phyloP scores from a whole-genome alignment of 768 basidiomycete genomes.

The Kwoniella sp. region DNA sequence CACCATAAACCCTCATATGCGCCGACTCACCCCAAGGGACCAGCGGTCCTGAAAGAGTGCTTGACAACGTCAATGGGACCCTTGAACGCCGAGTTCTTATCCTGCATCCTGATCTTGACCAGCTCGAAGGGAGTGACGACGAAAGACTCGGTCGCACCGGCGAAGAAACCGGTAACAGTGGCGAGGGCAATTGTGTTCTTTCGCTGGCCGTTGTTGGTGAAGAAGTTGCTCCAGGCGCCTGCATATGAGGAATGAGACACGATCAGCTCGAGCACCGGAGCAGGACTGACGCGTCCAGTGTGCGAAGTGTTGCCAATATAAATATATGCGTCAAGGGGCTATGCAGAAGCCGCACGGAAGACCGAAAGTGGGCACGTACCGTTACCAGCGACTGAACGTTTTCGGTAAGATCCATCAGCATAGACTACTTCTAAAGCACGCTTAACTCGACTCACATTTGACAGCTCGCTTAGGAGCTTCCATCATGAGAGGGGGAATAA shows the following conservation, averaged over 20 bases:
- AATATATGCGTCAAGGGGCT: too few relatives aligned
- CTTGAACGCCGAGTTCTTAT: constrained; percentile 83
- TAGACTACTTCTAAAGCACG: background rate
- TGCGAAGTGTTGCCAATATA: too few relatives aligned
- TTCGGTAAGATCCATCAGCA: constrained; percentile 8
- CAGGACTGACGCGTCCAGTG: background rate
- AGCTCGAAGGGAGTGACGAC: constrained; percentile 87
- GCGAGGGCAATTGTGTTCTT: constrained; percentile 91
- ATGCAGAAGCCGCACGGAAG: background rate
- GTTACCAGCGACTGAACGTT: constrained; percentile 44
- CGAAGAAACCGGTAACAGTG: constrained; percentile 84
- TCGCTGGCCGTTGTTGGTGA: constrained; percentile 62
- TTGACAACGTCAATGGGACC: constrained; percentile 90
- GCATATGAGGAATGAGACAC: constrained; percentile 63
- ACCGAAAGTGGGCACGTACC: constrained; percentile 10
- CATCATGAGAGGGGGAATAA: constrained; percentile 90
- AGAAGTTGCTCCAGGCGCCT: constrained; percentile 84
- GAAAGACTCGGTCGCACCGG: constrained; percentile 93
- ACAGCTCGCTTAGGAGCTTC: constrained; percentile 98
- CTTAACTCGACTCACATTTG: constrained; percentile 61
- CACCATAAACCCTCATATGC: too few relatives aligned
- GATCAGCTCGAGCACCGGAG: background rate
- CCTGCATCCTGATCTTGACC: constrained; percentile 73
- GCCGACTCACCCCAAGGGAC: constrained; percentile 65
- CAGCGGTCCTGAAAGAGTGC: constrained; percentile 74